Evolutionary conservation across 2,329 filamentous ascomycete species (phyloP).

Genomic region (Aspergillus aculeatus): DNA sequence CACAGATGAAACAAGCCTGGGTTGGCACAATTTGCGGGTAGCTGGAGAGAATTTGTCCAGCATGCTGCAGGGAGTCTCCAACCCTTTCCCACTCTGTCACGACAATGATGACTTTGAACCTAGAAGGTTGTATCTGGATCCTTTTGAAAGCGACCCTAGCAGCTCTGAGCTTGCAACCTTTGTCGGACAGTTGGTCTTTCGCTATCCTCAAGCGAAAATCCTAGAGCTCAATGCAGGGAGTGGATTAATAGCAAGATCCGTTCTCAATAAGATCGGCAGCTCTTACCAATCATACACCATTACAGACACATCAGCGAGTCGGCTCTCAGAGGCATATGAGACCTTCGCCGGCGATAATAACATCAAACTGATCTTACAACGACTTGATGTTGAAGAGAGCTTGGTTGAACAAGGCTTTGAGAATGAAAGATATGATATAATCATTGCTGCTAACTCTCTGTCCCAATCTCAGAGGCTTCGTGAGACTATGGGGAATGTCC

Average conservation of each 20-base stretch:
- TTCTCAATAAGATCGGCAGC: not conserved
- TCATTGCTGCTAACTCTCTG: constrained; percentile 30
- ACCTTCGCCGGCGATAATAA: constrained; percentile 22
- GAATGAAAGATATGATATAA: constrained; percentile 24
- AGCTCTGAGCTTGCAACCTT: not conserved
- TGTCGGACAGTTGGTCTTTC: constrained; percentile 4
- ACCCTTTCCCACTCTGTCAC: not conserved
- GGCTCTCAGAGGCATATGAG: constrained; percentile 28
- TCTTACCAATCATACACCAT: constrained; percentile 15
- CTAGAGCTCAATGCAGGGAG: constrained; percentile 22
- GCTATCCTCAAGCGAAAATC: constrained; percentile 9
- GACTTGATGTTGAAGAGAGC: constrained; percentile 25
- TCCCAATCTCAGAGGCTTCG: constrained; percentile 24
- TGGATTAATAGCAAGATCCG: constrained; percentile 10
- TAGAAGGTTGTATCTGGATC: not conserved
- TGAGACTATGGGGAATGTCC: constrained; percentile 23
- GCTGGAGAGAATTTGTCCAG: not conserved
- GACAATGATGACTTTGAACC: not conserved
- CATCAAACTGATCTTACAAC: constrained; percentile 19
- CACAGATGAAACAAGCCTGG: not conserved
- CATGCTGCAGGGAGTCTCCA: not conserved
- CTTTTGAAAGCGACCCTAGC: not conserved
- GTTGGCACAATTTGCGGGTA: not conserved
- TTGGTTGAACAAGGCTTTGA: constrained; percentile 26
- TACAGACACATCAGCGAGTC: constrained; percentile 24